Percentiles rank a stretch among this genome's conserved stretches.
Evolutionary conservation across 371 early-diverging fungal genomes (phyloP).

Genomic region (Mucor sp.): DNA sequence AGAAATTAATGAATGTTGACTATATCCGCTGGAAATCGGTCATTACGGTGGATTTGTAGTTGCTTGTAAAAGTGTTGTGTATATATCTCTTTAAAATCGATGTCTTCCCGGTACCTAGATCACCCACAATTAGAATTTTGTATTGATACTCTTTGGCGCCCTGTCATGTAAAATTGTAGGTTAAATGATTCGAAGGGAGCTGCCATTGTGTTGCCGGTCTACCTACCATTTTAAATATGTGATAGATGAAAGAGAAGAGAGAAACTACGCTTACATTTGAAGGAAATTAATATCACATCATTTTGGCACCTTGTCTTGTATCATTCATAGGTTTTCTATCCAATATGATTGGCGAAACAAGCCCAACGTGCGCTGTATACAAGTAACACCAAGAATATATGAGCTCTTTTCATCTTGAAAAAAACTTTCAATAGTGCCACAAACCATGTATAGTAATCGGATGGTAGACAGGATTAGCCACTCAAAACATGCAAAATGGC

Average conservation of each 20-base stretch:
- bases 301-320: not conserved
- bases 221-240: not conserved
- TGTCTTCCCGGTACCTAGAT: constrained; percentile 97
- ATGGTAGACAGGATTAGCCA: not conserved
- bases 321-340: not conserved
- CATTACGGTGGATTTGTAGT: constrained; percentile 89
- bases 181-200: not conserved
- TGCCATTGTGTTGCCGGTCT: not conserved
- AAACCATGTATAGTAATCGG: not conserved
- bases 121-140: constrained; percentile 96
- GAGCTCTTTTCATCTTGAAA: not conserved
- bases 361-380: not conserved
- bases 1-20: not conserved
- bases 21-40: too few species aligned
- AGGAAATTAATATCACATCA: not conserved
- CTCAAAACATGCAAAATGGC: not conserved
- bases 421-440: not conserved
- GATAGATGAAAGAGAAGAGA: not conserved
- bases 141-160: constrained; percentile 62
- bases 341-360: not conserved
- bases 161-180: not conserved
- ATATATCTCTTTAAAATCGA: constrained; percentile 91
- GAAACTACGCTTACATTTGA: not conserved
- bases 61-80: constrained; percentile 90
- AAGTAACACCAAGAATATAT: not conserved